Evolutionary conservation across 208 protist species (phyloP).

Genomic region (Acanthamoeba sp.): DNA sequence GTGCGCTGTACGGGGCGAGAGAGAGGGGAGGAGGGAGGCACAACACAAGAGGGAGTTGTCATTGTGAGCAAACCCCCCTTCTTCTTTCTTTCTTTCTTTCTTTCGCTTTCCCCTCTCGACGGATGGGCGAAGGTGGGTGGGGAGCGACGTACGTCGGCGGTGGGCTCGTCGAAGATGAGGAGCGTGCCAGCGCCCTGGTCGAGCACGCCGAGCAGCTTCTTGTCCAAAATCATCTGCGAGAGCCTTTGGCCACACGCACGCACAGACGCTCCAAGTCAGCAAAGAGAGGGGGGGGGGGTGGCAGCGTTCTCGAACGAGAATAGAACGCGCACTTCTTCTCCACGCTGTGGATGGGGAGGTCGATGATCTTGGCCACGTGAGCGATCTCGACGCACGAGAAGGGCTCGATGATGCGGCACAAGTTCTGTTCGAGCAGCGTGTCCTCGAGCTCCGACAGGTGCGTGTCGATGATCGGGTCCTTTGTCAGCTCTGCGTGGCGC

Average conservation of each 20-base stretch:
- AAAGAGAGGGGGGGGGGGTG: background rate
- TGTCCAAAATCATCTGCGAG: conserved; percentile 99
- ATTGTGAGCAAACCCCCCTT: no score
- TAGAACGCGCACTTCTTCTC: conserved; percentile 87
- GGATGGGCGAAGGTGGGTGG: background rate
- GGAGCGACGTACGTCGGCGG: conserved; percentile 67
- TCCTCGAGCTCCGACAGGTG: conserved; percentile 97
- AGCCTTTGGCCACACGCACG: no score
- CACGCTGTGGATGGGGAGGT: conserved; percentile 88
- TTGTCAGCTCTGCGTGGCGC: conserved; percentile 82
- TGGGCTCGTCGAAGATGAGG: conserved; percentile 86
- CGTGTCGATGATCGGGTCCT: conserved; percentile 93
- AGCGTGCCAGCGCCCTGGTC: conserved; percentile 91
- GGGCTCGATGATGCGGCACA: conserved; percentile 97
- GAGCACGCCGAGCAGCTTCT: conserved; percentile 96
- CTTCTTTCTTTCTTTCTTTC: no score
- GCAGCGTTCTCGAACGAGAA: background rate
- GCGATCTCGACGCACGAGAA: conserved; percentile 97
- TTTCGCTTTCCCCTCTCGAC: no score
- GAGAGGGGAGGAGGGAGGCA: conserved; percentile 10
- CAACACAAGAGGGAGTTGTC: no score
- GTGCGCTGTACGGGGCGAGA: no score
- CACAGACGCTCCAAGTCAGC: no score
- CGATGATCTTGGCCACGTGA: conserved; percentile 95
- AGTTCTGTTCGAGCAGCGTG: conserved; percentile 96